Conservation (phyloP, 345 rosid species). For the Populus euphratica region DNA sequence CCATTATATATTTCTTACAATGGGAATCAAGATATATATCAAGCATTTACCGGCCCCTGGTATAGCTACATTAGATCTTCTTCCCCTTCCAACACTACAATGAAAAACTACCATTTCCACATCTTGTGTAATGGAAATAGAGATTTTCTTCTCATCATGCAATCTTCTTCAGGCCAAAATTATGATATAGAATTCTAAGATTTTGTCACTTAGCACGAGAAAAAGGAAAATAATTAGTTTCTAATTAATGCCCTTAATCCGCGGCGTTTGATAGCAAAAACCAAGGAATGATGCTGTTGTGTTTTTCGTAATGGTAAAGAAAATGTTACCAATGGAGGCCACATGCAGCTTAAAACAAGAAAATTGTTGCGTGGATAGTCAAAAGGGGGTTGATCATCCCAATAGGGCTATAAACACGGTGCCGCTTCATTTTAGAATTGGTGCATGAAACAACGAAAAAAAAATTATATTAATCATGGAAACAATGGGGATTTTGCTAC, state of each 20-base stretch:
- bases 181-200: background rate
- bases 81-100: too few species aligned
- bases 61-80: background rate
- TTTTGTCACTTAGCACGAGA: background rate
- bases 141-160: background rate
- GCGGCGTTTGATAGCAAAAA: background rate
- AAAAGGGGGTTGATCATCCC: background rate
- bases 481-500: background rate
- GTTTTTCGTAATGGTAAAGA: background rate
- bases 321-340: background rate
- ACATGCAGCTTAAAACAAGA: slow-evolving; percentile 7
- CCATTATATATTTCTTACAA: background rate
- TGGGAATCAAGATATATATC: background rate
- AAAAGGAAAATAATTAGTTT: background rate
- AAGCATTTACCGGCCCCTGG: background rate
- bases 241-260: background rate
- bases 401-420: slow-evolving; percentile 1
- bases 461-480: background rate
- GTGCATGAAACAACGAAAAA: background rate
- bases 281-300: background rate
- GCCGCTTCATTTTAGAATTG: background rate
- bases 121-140: background rate
- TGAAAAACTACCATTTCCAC: background rate
- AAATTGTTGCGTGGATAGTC: background rate
- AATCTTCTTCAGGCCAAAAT: background rate